phyloP scores from a whole-genome alignment of 176 grass and related monocot genomes.

The Eleusine coracana region DNA sequence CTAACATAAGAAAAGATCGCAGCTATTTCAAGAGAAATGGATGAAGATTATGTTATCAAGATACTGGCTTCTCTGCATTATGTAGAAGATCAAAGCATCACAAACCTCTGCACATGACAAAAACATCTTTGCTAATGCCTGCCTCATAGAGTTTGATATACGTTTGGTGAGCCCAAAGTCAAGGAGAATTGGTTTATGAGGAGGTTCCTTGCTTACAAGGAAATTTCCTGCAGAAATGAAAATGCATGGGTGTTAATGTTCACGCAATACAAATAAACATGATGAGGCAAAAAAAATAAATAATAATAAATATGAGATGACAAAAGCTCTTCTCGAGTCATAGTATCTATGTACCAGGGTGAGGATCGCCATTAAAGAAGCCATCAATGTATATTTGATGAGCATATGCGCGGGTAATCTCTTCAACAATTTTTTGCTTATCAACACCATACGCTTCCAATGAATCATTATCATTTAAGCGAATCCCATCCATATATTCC shows the following conservation, averaged over 20 bases:
- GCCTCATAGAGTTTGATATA: conserved; percentile 81
- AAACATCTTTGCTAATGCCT: conserved; percentile 97
- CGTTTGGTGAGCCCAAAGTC: conserved; percentile 97
- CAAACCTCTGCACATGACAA: conserved; percentile 90
- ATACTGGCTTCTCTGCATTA: conserved; percentile 26
- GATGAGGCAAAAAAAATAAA: not conserved
- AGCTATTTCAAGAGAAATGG: conserved; percentile 8
- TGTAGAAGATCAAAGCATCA: conserved; percentile 34
- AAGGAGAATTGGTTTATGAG: conserved; percentile 90
- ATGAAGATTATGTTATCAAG: conserved; percentile 4
- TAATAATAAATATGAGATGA: not conserved
- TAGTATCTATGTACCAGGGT: conserved; percentile 71
- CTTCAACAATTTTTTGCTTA: conserved; percentile 93
- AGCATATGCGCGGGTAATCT: conserved; percentile 96
- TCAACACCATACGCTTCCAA: conserved; percentile 81
- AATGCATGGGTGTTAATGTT: conserved; percentile 4
- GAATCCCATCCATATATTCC: conserved; percentile 98
- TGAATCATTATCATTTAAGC: conserved; percentile 80
- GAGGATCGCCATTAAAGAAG: conserved; percentile 97
- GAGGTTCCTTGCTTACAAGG: conserved; percentile 90
- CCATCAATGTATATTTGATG: conserved; percentile 99
- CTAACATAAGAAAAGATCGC: not conserved
- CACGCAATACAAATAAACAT: not conserved
- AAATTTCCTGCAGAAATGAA: conserved; percentile 77
- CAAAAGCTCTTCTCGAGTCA: conserved; percentile 25